These are phyloP conservation scores for Ustilago cynodontis DNA, from an alignment of 1,284 basidiomycete species.

Conservation along the genomic window DNA sequence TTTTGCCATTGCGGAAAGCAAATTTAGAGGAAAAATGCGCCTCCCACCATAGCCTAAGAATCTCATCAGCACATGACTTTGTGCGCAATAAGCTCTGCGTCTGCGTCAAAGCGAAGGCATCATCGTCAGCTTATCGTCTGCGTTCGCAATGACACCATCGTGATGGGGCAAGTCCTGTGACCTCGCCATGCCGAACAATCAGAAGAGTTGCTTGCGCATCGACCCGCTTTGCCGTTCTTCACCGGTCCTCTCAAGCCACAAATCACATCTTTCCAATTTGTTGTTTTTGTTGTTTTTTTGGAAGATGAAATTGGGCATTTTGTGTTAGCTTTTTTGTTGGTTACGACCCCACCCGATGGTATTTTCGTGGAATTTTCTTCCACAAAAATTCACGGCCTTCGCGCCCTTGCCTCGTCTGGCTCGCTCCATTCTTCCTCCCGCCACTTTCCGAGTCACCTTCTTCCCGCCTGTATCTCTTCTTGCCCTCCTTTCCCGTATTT, in stretches of 20 bases:
- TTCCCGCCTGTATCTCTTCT: not conserved
- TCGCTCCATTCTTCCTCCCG: not conserved
- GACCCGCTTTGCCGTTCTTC: not conserved
- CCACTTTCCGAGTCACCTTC: conserved; percentile 2
- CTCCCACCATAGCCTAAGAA: too few species aligned
- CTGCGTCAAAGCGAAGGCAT: too few species aligned
- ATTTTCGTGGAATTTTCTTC: too few species aligned
- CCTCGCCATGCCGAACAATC: too few species aligned
- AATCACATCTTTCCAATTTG: not conserved
- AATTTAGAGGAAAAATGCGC: too few species aligned
- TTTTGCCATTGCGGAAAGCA: not conserved
- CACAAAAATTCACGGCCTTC: not conserved
- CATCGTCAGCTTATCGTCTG: too few species aligned
- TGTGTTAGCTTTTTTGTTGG: not conserved
- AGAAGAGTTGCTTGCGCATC: not conserved
- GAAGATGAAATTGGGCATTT: not conserved
- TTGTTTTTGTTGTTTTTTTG: not conserved
- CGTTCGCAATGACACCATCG: too few species aligned
- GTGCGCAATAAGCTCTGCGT: too few species aligned
- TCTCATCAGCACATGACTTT: too few species aligned
- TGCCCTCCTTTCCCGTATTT: not conserved
- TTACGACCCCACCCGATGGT: not conserved
- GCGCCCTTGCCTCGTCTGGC: not conserved
- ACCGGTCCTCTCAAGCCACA: not conserved
- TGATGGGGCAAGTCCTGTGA: too few species aligned